These are phyloP conservation scores for Elsinoe australis DNA, from an alignment of 2,329 filamentous ascomycete genomes.

Conservation along the genomic window DNA sequence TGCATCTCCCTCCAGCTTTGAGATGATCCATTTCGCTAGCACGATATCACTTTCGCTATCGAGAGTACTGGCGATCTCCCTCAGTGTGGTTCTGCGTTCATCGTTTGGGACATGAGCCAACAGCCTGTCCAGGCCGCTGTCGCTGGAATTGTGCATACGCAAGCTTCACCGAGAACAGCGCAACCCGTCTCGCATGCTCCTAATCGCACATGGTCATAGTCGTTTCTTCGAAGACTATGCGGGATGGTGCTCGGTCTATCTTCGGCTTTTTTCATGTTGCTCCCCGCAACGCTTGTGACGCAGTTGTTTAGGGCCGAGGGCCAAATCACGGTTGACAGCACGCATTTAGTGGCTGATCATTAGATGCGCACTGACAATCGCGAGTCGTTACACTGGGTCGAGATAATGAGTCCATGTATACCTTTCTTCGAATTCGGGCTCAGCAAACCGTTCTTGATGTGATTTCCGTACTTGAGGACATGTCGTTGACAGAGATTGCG, in stretches of 20 bases:
- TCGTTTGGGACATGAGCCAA: not conserved
- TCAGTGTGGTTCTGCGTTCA: not conserved
- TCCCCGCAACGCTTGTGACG: slow-evolving; percentile 9
- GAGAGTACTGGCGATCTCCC: not conserved
- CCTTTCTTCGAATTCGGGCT: slow-evolving; percentile 11
- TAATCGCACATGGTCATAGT: slow-evolving; percentile 40
- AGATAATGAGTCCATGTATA: slow-evolving; percentile 15
- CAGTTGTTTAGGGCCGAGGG: not conserved
- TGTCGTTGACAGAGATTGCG: slow-evolving; percentile 19
- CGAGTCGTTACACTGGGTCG: slow-evolving; percentile 14
- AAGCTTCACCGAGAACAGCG: too few relatives aligned
- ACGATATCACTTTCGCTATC: slow-evolving; percentile 1
- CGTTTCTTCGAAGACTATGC: too few relatives aligned
- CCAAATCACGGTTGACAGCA: not conserved
- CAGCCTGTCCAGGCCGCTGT: slow-evolving; percentile 8
- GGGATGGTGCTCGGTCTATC: too few relatives aligned
- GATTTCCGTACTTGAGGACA: slow-evolving; percentile 15
- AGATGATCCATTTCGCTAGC: slow-evolving; percentile 7
- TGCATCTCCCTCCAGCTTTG: not conserved
- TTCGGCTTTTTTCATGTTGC: not conserved
- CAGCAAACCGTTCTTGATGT: slow-evolving; percentile 16
- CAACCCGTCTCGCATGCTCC: too few relatives aligned
- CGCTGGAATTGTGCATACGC: too few relatives aligned
- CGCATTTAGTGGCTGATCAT: slow-evolving; percentile 9
- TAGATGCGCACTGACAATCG: slow-evolving; percentile 10